A percentile compares a stretch with the other conserved stretches of the same genome.
Evolutionary conservation across 352 stramenopile species (phyloP).

Genomic region (Phytopythium ostracodes): DNA sequence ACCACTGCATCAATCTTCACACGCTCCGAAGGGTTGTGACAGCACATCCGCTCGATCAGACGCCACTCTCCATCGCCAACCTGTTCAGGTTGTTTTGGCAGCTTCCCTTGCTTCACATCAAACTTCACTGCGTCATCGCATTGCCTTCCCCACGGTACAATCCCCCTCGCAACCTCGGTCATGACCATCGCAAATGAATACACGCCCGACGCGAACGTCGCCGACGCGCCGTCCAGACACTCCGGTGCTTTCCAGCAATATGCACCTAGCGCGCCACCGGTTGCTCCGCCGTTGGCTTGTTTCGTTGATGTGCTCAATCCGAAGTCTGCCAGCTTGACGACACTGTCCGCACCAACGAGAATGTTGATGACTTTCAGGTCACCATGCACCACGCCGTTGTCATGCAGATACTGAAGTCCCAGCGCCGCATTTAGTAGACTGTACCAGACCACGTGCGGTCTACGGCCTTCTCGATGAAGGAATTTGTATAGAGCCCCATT

Average conservation of each 20-base stretch:
- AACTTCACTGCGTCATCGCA: too few relatives aligned
- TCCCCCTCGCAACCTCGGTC: conserved; percentile 15
- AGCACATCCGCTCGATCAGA: too few relatives aligned
- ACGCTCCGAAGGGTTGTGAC: too few relatives aligned
- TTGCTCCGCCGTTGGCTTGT: too few relatives aligned
- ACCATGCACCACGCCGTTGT: neutral
- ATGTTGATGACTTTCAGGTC: neutral
- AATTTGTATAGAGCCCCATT: too few relatives aligned
- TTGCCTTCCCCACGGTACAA: too few relatives aligned
- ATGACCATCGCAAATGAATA: conserved; percentile 39
- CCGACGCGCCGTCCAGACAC: conserved; percentile 5
- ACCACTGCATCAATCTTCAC: too few relatives aligned
- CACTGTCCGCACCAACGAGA: neutral
- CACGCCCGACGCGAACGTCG: conserved; percentile 26
- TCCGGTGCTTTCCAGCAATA: conserved; percentile 13
- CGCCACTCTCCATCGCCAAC: too few relatives aligned
- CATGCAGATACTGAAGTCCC: neutral
- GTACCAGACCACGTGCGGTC: too few relatives aligned
- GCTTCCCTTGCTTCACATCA: too few relatives aligned
- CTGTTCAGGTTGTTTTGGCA: too few relatives aligned
- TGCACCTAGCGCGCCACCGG: neutral
- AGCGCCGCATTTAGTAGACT: neutral
- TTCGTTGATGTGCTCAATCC: conserved; percentile 11
- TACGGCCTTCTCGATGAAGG: too few relatives aligned
- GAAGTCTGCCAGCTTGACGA: neutral